Base-by-base conservation (phyloP, 2,329 filamentous ascomycete species). In the Fusarium continuum region DNA sequence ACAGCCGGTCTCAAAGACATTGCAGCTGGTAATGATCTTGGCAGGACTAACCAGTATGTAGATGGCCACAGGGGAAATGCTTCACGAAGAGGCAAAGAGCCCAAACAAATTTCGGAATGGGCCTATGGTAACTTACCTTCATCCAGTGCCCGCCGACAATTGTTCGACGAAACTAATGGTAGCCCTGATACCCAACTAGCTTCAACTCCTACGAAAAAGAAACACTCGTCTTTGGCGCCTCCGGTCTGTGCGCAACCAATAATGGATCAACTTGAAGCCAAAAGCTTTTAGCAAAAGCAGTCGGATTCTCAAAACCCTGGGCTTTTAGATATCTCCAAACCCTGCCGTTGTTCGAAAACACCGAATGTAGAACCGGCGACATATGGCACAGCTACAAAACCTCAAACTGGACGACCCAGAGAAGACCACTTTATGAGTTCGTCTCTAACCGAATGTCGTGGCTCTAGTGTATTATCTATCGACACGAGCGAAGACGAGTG, bases 401-500 rank as follows among this genome's bases (percentile, higher is more conserved):
- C 25, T 14, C 35, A 8, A 41, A 38, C 8, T 4, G 35, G 16
- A 20, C 26, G 9, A 14, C n/a, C n/a, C 14, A 40, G 32, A 17
- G 17, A 32, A 23, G 10, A n/a, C 20, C 26, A 20, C 19, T 9
- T 32, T 14, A 35, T 29, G 34, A 14, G 23, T 38, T 49, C 47
- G 9, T 32, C 26, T 17, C 14, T 36, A n/a, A 63, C 69, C 6
- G 72, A 76, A 16, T 64, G 71, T 48, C 65, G 71, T 48, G 68
- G 70, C n/a, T 71, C 73, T 17, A 40, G 72, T 8, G 62, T 72
- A n/a, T 67, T 69, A 9, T 71, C 69, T 2, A 69, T 74, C 38
- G 69, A 74, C 20, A 67, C 57, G 4, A 55, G 73, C n/a, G 64
- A 67, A 26, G 70, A 59, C 9, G 61, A 69, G 1, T 60, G 69